Conservation (phyloP, 495 filamentous ascomycete species). For the Geoglossum glabrum region DNA sequence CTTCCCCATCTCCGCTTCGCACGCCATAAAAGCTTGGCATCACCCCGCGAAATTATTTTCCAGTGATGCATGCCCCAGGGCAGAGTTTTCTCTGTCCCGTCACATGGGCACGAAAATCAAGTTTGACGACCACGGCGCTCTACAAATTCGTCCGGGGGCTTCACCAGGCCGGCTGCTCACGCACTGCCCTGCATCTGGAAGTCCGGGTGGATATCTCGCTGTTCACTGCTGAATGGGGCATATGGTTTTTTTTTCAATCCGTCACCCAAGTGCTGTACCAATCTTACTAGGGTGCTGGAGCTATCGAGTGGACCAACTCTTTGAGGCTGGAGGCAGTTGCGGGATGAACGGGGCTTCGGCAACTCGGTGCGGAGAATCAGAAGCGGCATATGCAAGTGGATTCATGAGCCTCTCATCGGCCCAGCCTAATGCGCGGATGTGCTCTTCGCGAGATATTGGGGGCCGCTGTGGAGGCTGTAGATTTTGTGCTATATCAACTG, state of each 20-base stretch:
- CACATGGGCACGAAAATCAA: background rate
- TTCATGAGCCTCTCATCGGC: background rate
- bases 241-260: too few relatives aligned
- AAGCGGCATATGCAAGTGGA: too few relatives aligned
- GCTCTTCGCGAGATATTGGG: too few relatives aligned
- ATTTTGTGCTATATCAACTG: background rate
- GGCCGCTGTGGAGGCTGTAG: background rate
- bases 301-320: background rate
- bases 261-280: too few relatives aligned
- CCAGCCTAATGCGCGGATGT: too few relatives aligned
- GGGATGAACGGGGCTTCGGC: background rate
- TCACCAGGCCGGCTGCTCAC: too few relatives aligned
- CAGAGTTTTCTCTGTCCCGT: background rate
- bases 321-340: background rate
- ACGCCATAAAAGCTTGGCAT: background rate
- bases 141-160: too few relatives aligned
- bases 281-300: background rate
- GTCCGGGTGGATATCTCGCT: too few relatives aligned
- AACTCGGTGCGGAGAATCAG: background rate
- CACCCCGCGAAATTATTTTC: background rate
- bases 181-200: too few relatives aligned
- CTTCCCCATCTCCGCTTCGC: background rate
- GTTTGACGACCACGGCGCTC: background rate
- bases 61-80: background rate
- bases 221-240: too few relatives aligned